Percentiles rank a stretch among this genome's conserved stretches.
Evolutionary conservation across 768 basidiomycete species (phyloP).

Genomic region (Lentinus brumalis): DNA sequence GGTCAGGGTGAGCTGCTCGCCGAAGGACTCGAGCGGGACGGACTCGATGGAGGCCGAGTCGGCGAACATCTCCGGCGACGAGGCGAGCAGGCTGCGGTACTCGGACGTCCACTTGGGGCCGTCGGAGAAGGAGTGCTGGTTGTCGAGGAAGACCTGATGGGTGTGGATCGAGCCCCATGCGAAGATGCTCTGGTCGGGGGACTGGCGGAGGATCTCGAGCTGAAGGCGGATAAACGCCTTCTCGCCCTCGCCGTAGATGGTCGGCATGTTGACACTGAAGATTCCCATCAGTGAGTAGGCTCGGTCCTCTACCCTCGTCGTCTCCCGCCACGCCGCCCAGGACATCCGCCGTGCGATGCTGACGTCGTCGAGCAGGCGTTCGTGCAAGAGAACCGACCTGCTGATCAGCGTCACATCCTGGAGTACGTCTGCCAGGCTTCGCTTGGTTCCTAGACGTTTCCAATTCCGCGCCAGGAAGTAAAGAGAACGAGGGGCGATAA

Average conservation of each 20-base stretch:
- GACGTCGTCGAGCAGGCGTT: neutral
- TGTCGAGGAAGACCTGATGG: conserved; percentile 1
- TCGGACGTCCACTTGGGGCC: neutral
- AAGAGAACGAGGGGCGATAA: conserved; percentile 3
- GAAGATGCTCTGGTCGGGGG: conserved; percentile 11
- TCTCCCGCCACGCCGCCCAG: conserved; percentile 5
- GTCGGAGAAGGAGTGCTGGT: neutral
- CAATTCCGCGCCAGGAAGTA: conserved; percentile 4
- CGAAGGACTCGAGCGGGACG: neutral
- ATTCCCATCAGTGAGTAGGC: conserved; percentile 14
- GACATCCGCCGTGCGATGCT: conserved; percentile 8
- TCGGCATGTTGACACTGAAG: conserved; percentile 8
- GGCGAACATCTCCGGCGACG: neutral
- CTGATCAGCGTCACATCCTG: neutral
- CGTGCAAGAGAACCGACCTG: neutral
- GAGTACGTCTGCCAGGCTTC: neutral
- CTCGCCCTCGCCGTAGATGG: conserved; percentile 9
- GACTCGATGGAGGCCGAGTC: neutral
- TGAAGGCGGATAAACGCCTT: conserved; percentile 9
- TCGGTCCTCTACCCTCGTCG: conserved; percentile 2
- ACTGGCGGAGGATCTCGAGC: conserved; percentile 1
- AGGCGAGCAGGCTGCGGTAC: neutral
- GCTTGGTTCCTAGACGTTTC: conserved; percentile 1
- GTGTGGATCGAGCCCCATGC: conserved; percentile 3
- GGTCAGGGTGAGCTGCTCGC: neutral